Percentiles rank a stretch among this genome's conserved stretches.
These are phyloP conservation scores for Chloranthus sessilifolius DNA, from an alignment of 164 flowering plant species.

Conservation along the genomic window DNA sequence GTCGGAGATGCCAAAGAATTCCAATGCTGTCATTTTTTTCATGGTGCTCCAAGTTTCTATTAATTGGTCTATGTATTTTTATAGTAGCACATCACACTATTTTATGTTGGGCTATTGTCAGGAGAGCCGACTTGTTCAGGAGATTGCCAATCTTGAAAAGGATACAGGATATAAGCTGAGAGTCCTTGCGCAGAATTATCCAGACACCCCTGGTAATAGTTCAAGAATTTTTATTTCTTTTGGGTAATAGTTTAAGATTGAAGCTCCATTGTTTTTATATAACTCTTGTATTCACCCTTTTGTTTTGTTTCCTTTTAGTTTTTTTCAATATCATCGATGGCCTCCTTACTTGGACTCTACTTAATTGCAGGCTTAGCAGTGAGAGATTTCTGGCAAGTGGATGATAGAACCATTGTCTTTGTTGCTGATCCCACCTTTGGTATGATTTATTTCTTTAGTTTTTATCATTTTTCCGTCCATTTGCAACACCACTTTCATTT, in stretches of 20 bases:
- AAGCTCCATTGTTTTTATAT: background rate
- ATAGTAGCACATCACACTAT: too few species aligned
- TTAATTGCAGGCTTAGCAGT: constrained; percentile 70
- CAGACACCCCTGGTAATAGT: constrained; percentile 91
- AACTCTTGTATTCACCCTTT: background rate
- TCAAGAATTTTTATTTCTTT: too few species aligned
- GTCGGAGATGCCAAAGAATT: too few species aligned
- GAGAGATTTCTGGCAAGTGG: constrained; percentile 89
- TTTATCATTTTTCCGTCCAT: background rate
- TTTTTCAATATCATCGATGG: background rate
- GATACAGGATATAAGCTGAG: constrained; percentile 91
- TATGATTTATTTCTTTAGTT: constrained; percentile 15
- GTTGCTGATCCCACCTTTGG: constrained; percentile 98
- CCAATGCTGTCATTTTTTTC: too few species aligned
- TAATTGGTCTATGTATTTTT: too few species aligned
- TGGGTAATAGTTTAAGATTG: background rate
- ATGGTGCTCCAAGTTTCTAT: too few species aligned
- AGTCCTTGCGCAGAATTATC: constrained; percentile 93
- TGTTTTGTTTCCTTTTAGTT: background rate
- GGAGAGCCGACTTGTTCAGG: constrained; percentile 72
- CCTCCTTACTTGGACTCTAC: constrained; percentile 2
- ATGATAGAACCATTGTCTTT: constrained; percentile 91
- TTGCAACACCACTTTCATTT: background rate
- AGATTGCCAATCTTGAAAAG: constrained; percentile 68
- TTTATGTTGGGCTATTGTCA: constrained; percentile 12